These are phyloP conservation scores for Ophiostoma angusticollis DNA, from an alignment of 2,329 filamentous ascomycete species.

Conservation along the genomic window DNA sequence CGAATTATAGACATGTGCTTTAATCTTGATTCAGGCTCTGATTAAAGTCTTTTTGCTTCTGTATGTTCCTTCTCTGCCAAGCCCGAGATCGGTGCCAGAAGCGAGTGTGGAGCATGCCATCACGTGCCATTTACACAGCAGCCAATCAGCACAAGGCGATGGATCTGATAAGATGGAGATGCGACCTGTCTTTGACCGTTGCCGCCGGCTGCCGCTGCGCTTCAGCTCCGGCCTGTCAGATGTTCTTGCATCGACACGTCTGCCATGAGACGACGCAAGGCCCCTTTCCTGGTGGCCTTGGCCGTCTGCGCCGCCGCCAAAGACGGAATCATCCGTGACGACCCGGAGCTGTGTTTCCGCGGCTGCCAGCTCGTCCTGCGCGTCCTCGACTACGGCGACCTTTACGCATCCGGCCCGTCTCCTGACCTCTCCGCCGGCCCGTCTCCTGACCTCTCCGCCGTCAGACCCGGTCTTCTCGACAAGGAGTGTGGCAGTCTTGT, in stretches of 20 bases:
- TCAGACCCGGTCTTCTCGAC: background rate
- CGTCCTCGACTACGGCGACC: conserved; percentile 3
- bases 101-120: too few species aligned
- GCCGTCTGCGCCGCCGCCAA: background rate
- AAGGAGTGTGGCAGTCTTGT: conserved; percentile 9
- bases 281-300: background rate
- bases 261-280: background rate
- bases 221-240: background rate
- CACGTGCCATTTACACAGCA: too few species aligned
- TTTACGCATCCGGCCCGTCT: background rate
- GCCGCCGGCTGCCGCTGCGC: background rate
- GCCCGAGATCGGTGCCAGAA: background rate
- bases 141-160: conserved; percentile 9
- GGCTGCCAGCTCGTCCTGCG: conserved; percentile 9
- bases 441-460: background rate
- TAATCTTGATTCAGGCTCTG: too few species aligned
- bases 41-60: too few species aligned
- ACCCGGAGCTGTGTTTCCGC: background rate
- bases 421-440: background rate
- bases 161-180: conserved; percentile 14
- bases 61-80: too few species aligned
- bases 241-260: background rate
- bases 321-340: background rate
- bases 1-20: too few species aligned
- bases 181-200: background rate